These are phyloP conservation scores for Penicillium brevicompactum DNA, from an alignment of 2,329 filamentous ascomycete species.

Conservation along the genomic window DNA sequence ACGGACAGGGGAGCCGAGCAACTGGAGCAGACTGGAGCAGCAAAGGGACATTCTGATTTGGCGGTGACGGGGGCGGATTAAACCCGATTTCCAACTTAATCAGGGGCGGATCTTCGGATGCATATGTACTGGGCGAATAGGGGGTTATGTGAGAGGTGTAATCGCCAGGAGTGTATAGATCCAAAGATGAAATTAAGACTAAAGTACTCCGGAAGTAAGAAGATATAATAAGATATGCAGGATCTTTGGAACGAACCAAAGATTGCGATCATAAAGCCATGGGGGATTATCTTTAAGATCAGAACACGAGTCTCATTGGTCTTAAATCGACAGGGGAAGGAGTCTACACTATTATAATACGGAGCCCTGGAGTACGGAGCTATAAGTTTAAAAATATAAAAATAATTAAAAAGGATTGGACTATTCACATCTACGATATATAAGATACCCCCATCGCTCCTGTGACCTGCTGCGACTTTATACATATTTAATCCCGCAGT, in stretches of 20 bases:
- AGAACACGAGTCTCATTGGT: not conserved
- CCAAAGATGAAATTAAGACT: not conserved
- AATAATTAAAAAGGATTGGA: not conserved
- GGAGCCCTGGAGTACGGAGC: too few species aligned
- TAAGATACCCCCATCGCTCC: not conserved
- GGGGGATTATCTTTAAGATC: not conserved
- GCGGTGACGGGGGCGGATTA: slow-evolving; percentile 2
- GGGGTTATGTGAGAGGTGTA: not conserved
- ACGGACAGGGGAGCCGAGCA: slow-evolving; percentile 13
- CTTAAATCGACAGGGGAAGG: not conserved
- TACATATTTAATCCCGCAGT: not conserved
- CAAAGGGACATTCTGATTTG: slow-evolving; percentile 3
- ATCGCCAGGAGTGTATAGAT: not conserved
- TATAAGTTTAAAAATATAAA: not conserved
- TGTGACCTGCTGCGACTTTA: not conserved
- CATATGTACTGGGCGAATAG: not conserved
- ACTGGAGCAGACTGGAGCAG: slow-evolving; percentile 2
- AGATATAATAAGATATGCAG: not conserved
- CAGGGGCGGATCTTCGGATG: slow-evolving; percentile 8
- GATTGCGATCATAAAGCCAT: not conserved
- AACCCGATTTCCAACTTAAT: slow-evolving; percentile 1
- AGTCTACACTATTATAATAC: not conserved
- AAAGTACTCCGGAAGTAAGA: too few species aligned
- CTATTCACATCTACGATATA: not conserved
- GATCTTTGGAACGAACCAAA: not conserved